Evolutionary conservation across 305 asterid genomes (phyloP), one percentile per base, ranked within the genome.

Genomic region (Coffea humblotiana): DNA sequence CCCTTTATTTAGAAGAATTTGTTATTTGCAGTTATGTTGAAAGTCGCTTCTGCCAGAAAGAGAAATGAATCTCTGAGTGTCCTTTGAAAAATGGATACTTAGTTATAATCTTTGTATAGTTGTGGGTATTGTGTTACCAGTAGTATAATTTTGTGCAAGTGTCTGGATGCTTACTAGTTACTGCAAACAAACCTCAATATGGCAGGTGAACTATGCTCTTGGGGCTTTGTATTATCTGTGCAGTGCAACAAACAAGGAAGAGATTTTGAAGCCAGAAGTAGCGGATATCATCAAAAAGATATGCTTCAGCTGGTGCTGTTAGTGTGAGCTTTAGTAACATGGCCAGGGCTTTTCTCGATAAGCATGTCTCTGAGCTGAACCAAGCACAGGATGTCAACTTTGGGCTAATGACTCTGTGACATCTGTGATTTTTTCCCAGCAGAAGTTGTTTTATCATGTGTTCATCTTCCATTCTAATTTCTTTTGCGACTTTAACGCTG

Each of bases 201-300:
- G 82, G 83, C 78, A 94, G 96, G 97, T 93, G 78, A 95, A 84
- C 82, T 92, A 91, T 82, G 90, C 97, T 60, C 84, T 95, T 13
- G 94, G 93, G 58, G 90, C 97, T 69, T 83, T 95, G 67, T 91
- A 92, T 86, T 93, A 93, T 85, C 92, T 95, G 11, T 91, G 94
- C 85, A 87, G 85, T 82, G 87, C 85, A 76, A 86, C 90, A 12
- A 90, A 86, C 48, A 85, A 89, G 89, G 85, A 85, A 76, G 96
- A 91, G 52, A 90, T 92, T 48, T 83, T 93, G 89, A 95, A 89
- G 86, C 91, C 98, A 8, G 97, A 93, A 85, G 88, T 93, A 37
- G 87, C 91, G 78, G 97, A 92, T 49, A 92, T 88, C 52, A 84
- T 95, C 70, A 83, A 87, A 87, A 80, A 86, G 94, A 79, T 92